These are phyloP conservation scores for Neopestalotiopsis rosae DNA, from an alignment of 2,329 filamentous ascomycete species.

Conservation along the genomic window DNA sequence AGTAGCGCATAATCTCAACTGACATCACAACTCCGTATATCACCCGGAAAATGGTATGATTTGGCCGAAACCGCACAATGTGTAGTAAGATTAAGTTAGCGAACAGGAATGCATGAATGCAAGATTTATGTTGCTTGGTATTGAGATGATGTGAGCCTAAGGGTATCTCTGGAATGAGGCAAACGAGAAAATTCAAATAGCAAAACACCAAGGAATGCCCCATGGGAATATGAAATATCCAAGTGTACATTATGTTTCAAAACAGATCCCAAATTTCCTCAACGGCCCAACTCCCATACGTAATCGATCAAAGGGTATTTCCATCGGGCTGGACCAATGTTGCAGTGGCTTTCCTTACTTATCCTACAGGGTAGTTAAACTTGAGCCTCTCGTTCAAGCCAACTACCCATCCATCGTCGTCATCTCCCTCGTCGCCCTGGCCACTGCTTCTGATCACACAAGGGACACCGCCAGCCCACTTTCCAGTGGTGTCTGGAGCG, in stretches of 20 bases:
- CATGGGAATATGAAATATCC: not conserved
- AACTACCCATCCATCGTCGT: constrained; percentile 95
- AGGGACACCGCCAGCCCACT: constrained; percentile 72
- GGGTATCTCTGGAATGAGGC: not conserved
- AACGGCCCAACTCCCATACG: not conserved
- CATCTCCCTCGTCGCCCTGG: constrained; percentile 53
- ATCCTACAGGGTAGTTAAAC: constrained; percentile 95
- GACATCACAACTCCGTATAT: too few species aligned
- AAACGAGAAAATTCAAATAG: not conserved
- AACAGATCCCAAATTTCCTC: not conserved
- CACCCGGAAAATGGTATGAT: too few species aligned
- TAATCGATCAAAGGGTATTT: not conserved
- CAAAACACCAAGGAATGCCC: not conserved
- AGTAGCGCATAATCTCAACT: too few species aligned
- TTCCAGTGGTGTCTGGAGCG: constrained; percentile 30
- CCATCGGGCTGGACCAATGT: not conserved
- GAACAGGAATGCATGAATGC: not conserved
- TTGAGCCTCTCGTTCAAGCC: constrained; percentile 92
- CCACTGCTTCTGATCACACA: constrained; percentile 76
- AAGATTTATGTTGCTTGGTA: not conserved
- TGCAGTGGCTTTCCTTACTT: not conserved
- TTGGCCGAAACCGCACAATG: too few species aligned
- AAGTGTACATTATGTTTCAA: not conserved
- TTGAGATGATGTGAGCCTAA: not conserved
- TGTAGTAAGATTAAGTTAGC: too few species aligned